Base-by-base conservation (phyloP, 495 filamentous ascomycete species). In the Penicillium bialowiezense region DNA sequence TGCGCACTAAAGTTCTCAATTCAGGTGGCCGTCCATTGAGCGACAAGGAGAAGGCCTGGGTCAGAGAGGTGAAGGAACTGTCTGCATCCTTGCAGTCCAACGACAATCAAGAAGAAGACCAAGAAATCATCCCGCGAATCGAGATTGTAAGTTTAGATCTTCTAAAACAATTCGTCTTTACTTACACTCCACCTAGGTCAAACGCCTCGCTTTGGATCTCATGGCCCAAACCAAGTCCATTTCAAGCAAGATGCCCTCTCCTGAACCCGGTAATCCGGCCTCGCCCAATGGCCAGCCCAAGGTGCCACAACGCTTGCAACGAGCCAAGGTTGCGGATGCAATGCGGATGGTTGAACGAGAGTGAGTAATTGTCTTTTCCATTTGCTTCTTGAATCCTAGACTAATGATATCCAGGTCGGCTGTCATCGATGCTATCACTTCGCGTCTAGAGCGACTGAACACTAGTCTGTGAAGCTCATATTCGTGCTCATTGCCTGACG, bases 331-430 rank as follows among this genome's bases (percentile, higher is more conserved):
- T 50, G 72, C 73, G 13, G 82, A 89, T 65, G 81, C 88, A 9
- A 86, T 85, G 75, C 70, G 69, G 45, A 74, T 90, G 64, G 72
- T 91, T 53, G 86, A 89, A 33, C 72, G 87, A 64, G 86, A 91
- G 75, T 77, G 40, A 47, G 76, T 70, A 21, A 18, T 28, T 33
- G 31, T 40, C 14, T 14, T 32, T 2, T 31, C 21, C 3, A 34
- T 14, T 17, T 18, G 20, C 1, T 8, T 34, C 9, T 44, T 1
- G 40, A 12, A 20, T n/a, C 19, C 26, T 37, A 28, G 13, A 41
- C 49, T 56, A 44, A 62, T 42, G 19, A 9, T 28, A 26, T 32
- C 7, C 41, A 71, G 68, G 33, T 70, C 68, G 28, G 67, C 68
- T 35, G 65, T 69, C 35, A 69, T 72, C 28, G 67, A 73, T 19